Evolutionary conservation across 192 early-diverging fungal genomes (phyloP), one percentile per base, ranked within the genome.

Genomic region (Coemansia sp.): DNA sequence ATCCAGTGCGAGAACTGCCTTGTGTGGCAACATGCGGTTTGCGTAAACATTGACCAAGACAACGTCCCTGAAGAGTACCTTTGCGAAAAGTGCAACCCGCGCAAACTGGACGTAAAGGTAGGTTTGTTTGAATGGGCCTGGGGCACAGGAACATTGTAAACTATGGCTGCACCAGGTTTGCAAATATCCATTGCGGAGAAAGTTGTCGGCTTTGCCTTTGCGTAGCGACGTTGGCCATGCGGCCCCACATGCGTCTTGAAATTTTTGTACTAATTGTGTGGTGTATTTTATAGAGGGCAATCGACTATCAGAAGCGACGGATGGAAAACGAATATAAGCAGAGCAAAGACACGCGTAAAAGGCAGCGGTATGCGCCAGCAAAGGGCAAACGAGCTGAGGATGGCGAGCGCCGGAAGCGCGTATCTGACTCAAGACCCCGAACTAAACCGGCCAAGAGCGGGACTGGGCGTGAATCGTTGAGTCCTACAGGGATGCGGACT

Each of bases 1-100:
- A 93, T 99, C 48, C 93, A 97, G 60, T 99, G 97, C 73, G 97
- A 99, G 53, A 77, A 85, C 52, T 98, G 97, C 69, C 65, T 85
- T 5, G 92, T 94, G 4, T 99, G 97, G 97, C 97, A 99, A 67
- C 97, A 99, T 73, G 88, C 87, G 5, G 84, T 87, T 21, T 99
- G 97, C 69, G 89, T 99, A 11, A 84, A 90, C 41, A 60, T 75
- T 17, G 81, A 85, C 37, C 80, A 86, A 55, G 83, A 84, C 49
- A 87, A 88, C 60, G 85, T 96, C 22, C 94, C 97, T 2, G 93
- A 96, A 60, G 68, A 86, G 38, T 96, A 93, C 61, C 77, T 90
- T 5, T 98, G 95, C 66, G 94, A 97, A 53, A 59, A 76, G 56
- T 98, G 97, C 73, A 80, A 86, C 27, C 91, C 95, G 6, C 83